Evolutionary conservation across 805 yeast genomes (phyloP), one percentile per base, ranked within the genome.

Genomic region (Metschnikowia koreensis): DNA sequence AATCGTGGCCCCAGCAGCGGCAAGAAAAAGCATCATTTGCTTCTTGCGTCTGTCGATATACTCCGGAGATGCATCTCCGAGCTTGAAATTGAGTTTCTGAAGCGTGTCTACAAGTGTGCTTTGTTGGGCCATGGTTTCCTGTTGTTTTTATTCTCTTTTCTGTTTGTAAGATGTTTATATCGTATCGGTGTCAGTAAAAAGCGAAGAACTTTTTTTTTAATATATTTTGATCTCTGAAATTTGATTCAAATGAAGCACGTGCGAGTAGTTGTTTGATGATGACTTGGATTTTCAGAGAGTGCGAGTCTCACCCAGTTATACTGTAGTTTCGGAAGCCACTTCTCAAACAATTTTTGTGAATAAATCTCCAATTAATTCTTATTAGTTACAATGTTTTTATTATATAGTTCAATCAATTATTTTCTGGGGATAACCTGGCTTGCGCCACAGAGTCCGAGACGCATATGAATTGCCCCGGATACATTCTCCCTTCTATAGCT

Each of bases 21-120:
- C 84, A 56, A 86, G 79, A 65, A 90, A 89, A 22, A 81, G 67
- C 33, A 85, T 71, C 85, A 87, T 84, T 67, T 89, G 96, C 41
- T 71, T 74, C 65, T 83, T 83, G 56, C 92, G 75, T 58, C 94
- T 78, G 49, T 74, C 67, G 52, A 80, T 80, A 60, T 85, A 86
- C 44, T 80, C 80, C 16, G 74, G 70, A 13, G 68, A 61, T n/a
- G 76, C 77, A 38, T 60, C 59, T 5, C 68, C 69, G 17, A 73
- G 45, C 54, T 70, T 69, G 56, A 69, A 71, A 52, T 62, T 51
- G 46, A 40, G 40, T 16, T 56, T 54, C 41, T 41, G 53, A 41
- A 50, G 53, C 17, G 46, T 27, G 17, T 41, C 31, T 33, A 10
- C 16, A 17, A 48, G 44, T 7, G 26, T 33, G 44, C 26, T 31